Base-by-base conservation (phyloP, 2,329 filamentous ascomycete species). In the Hymenoscyphus salicellus region DNA sequence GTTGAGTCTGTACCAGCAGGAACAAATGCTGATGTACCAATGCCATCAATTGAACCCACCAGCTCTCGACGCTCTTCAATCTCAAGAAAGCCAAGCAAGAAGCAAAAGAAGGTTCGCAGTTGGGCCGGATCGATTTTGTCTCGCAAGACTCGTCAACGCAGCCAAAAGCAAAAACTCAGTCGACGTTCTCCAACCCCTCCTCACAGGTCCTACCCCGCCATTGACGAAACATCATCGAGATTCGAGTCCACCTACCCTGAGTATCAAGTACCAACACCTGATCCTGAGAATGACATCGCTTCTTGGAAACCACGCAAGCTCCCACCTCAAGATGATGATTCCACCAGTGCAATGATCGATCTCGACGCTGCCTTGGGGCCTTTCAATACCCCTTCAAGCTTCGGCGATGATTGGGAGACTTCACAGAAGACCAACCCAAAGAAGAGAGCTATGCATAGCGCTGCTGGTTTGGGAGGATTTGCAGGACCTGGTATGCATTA, bases 331-430 rank as follows among this genome's bases (percentile, higher is more conserved):
- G 82, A 86, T 8, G 82, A 86, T 8, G 91, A 96, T 65, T 76
- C 85, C 2, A 84, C 89, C 61, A 91, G 88, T 73, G 89, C 91
- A 7, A 89, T 97, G 76, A 96, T 99, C 68, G 95, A 99, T 76
- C 81, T 99, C 52, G 95, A 99, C 78, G 94, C 93, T 20, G 95
- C 94, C 30, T 83, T 98, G 1, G 93, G 93, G 1, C 93, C 94
- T 0, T 96, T 97, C 77, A 95, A 96, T 72, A 96, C 93, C 0
- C 90, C 91, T 30, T 80, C 87, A 1, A 81, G 80, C 36, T 81
- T 82, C 11, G 88, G 87, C 65, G 80, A 84, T 2, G 86, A 88
- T 65, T 90, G 88, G 83, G 87, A 89, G 66, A 85, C 86, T 1
- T 88, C 87, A 7, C 86, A 90, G 69, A 81, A 81, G 65, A 82